Conservation (phyloP, 345 rosid species). For the Jatropha curcas region DNA sequence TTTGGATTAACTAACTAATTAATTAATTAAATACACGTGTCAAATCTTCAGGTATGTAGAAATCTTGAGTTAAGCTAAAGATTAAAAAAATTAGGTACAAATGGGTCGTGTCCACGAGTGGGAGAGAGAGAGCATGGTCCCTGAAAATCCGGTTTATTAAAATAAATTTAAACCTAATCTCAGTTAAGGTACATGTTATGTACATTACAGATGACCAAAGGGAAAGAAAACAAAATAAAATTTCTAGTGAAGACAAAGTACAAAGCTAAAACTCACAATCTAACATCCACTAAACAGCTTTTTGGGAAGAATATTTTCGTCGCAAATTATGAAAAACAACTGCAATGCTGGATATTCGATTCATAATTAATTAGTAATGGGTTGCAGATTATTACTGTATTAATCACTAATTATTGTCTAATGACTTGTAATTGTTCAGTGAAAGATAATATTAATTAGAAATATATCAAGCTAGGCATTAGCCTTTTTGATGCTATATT, state of each 20-base stretch:
- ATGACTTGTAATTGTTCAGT: not conserved
- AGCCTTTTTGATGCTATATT: too few species aligned
- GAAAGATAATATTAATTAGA: not conserved
- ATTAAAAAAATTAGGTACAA: slow-evolving; percentile 22
- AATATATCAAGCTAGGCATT: not conserved
- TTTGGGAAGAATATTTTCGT: not conserved
- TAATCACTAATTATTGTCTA: slow-evolving; percentile 19
- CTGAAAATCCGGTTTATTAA: slow-evolving; percentile 41
- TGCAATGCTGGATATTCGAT: not conserved
- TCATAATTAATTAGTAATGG: not conserved
- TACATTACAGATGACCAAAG: too few species aligned
- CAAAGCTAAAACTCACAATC: slow-evolving; percentile 14
- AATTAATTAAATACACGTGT: slow-evolving; percentile 12
- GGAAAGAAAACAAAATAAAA: not conserved
- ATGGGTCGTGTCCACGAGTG: slow-evolving; percentile 54
- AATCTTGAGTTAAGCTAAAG: slow-evolving; percentile 1
- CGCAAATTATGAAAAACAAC: not conserved
- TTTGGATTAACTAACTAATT: too few species aligned
- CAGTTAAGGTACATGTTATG: not conserved
- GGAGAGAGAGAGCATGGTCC: slow-evolving; percentile 42
- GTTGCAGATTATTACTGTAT: not conserved
- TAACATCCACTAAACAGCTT: not conserved
- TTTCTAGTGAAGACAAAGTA: slow-evolving; percentile 19
- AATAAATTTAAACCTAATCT: not conserved
- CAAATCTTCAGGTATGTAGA: not conserved